Percentiles rank a stretch among this genome's conserved stretches.
Conservation (phyloP, 169 alveolate species). For the Plasmodium gallinaceum region DNA sequence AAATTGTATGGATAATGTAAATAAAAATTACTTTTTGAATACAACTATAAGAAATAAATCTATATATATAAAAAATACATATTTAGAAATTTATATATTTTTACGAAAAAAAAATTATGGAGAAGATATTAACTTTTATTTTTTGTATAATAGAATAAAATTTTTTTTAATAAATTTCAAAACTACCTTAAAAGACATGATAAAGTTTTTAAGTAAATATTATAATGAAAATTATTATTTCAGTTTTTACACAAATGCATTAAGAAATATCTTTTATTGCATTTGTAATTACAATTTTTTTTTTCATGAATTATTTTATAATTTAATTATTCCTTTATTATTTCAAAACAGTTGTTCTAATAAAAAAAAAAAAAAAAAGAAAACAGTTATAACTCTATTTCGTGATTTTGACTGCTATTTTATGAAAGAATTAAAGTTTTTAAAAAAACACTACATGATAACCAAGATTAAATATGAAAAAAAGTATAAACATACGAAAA, state of each 20-base stretch:
- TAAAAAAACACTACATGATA: slow-evolving; percentile 5
- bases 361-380: not conserved
- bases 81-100: slow-evolving; percentile 33
- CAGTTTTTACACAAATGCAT: slow-evolving; percentile 48
- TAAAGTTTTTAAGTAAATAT: slow-evolving; percentile 15
- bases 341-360: not conserved
- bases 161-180: slow-evolving; percentile 20
- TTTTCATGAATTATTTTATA: slow-evolving; percentile 40
- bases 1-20: not conserved
- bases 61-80: slow-evolving; percentile 40
- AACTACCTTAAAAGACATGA: slow-evolving; percentile 17
- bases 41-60: not conserved
- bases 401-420: slow-evolving; percentile 16
- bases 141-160: slow-evolving; percentile 34
- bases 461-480: slow-evolving; percentile 8
- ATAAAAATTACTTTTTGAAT: not conserved
- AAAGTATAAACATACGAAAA: slow-evolving; percentile 4
- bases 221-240: slow-evolving; percentile 50
- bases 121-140: not conserved
- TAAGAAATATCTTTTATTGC: slow-evolving; percentile 42
- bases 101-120: slow-evolving; percentile 5
- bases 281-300: slow-evolving; percentile 40
- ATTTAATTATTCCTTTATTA: slow-evolving; percentile 34
- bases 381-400: slow-evolving; percentile 7
- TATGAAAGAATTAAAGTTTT: slow-evolving; percentile 24